Base-by-base conservation (phyloP, 768 basidiomycete genomes). In the Tylopilus sp. region DNA sequence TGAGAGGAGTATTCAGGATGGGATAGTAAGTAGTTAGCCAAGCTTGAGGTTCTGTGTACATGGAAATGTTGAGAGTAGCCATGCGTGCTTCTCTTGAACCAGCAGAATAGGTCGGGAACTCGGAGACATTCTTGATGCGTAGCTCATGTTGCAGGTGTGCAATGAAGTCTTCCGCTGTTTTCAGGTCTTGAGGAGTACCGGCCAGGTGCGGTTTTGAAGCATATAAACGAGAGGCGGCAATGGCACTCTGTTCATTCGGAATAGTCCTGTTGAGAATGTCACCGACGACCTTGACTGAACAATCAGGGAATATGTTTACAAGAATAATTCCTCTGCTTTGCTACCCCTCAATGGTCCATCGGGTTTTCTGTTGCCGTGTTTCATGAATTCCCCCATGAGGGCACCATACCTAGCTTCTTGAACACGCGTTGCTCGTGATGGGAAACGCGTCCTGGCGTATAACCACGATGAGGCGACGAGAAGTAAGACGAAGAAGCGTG, bases 11-110 rank as follows among this genome's bases (percentile, higher is more conserved):
- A 70, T 89, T 88, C 73, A 90, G 74, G 29, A 86, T 72, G 14
- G 89, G 87, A 68, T 85, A 91, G 71, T 92, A 92, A 30, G 75
- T 75, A 51, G 81, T 81, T 54, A 87, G 82, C 85, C 85, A 87
- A 51, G 79, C 84, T 11, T 61, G 68, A 2, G 81, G 78, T 16
- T 67, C 57, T 33, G 56, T 63, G 29, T 73, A 70, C 48, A 69
- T 63, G 16, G 76, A 64, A 48, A 82, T 77, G 25, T 71, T 66
- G 17, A 81, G 67, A 5, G 84, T 84, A 6, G 83, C 82, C 19
- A 72, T 66, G 25, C 72, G 78, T 51, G 82, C 83, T 45, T 76
- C 76, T 21, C 60, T 45, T 9, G 84, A 78, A 5, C 86, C 86
- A 13, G 86, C 83, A 29, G 78, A 63, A 58, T 73, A 87, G 28